phyloP scores from a whole-genome alignment of 371 early-diverging fungal genomes.

The Zychaea mexicana region DNA sequence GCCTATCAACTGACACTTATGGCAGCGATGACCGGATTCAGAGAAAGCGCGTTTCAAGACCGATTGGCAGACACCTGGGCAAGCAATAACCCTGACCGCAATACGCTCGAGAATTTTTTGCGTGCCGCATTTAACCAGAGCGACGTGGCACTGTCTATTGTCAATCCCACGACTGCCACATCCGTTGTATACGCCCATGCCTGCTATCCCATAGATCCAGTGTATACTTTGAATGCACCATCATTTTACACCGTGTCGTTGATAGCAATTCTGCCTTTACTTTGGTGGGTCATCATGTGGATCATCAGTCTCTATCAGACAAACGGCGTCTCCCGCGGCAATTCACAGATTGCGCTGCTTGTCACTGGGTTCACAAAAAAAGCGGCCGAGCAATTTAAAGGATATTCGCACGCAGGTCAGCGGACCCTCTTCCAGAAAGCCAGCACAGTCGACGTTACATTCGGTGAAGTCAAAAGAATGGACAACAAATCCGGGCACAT shows the following conservation, averaged over 20 bases:
- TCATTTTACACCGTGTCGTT: constrained; percentile 4
- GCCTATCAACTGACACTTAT: constrained; percentile 6
- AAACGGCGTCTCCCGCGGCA: constrained; percentile 19
- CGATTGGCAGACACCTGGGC: neutral
- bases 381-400: constrained; percentile 6
- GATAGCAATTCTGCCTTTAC: neutral
- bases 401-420: constrained; percentile 12
- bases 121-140: neutral
- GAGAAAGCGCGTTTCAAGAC: neutral
- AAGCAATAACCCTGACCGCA: neutral
- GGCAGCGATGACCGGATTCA: neutral
- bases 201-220: neutral
- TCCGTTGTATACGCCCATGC: neutral
- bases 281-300: constrained; percentile 21
- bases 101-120: neutral
- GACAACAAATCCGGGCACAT: constrained; percentile 12
- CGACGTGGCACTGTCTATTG: neutral
- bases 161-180: neutral
- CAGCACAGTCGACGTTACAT: constrained; percentile 7
- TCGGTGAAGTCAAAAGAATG: constrained; percentile 11
- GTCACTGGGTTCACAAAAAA: constrained; percentile 14
- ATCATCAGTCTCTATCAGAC: constrained; percentile 10
- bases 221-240: neutral
- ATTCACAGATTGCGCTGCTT: constrained; percentile 14
- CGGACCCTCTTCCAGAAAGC: constrained; percentile 8